These are phyloP conservation scores for Lecanicillium sp. DNA, from an alignment of 2,329 filamentous ascomycete genomes.

Conservation along the genomic window DNA sequence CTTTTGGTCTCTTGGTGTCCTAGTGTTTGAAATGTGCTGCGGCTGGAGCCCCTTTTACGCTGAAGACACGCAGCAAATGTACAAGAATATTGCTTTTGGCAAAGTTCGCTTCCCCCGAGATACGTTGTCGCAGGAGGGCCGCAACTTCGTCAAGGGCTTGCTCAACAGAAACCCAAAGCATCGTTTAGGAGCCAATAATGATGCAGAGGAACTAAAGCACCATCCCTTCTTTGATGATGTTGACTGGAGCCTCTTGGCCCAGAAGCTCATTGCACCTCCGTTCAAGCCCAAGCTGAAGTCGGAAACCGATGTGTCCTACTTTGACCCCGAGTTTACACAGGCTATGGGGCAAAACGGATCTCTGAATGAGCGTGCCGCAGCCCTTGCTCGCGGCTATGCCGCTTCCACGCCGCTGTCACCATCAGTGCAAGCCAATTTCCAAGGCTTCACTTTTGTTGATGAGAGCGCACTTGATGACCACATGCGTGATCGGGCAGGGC, in stretches of 20 bases:
- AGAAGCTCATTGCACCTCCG: conserved; percentile 88
- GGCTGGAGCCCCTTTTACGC: conserved; percentile 99
- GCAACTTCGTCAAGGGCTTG: conserved; percentile 96
- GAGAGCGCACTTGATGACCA: conserved; percentile 90
- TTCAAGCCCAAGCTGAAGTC: conserved; percentile 98
- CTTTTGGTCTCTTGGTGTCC: conserved; percentile 95
- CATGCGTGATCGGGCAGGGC: conserved; percentile 46
- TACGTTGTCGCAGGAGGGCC: conserved; percentile 85
- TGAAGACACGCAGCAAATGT: conserved; percentile 99
- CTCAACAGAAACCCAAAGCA: conserved; percentile 97
- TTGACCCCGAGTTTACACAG: conserved; percentile 97
- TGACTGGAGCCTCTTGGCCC: conserved; percentile 79
- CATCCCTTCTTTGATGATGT: conserved; percentile 94
- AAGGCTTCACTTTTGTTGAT: conserved; percentile 98
- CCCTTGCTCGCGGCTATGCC: conserved; percentile 74
- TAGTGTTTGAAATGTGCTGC: conserved; percentile 99
- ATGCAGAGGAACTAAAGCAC: conserved; percentile 88
- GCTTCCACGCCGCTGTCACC: conserved; percentile 89
- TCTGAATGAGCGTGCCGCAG: conserved; percentile 83
- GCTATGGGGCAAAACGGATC: conserved; percentile 81
- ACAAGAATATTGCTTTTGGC: conserved; percentile 99
- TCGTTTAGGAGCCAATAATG: conserved; percentile 78
- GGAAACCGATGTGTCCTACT: conserved; percentile 94
- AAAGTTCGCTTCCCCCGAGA: conserved; percentile 96
- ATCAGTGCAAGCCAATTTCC: conserved; percentile 95